A percentile compares a stretch with the other conserved stretches of the same genome.
These are phyloP conservation scores for Penicillium paneum DNA, from an alignment of 2,329 filamentous ascomycete genomes.

Conservation along the genomic window DNA sequence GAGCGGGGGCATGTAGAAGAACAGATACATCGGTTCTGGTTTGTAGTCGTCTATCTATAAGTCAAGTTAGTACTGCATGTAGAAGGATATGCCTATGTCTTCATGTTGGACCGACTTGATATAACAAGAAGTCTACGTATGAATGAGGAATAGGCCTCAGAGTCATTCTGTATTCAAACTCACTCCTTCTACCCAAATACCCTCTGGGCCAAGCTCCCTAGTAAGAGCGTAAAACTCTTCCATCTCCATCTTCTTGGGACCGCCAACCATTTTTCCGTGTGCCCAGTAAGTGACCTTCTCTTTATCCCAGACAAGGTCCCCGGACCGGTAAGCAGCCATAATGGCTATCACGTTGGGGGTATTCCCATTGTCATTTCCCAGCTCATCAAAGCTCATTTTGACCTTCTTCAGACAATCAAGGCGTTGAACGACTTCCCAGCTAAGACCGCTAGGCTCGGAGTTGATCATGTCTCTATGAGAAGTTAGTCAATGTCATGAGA, in stretches of 20 bases:
- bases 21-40: not conserved
- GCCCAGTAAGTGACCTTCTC: not conserved
- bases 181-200: constrained; percentile 1
- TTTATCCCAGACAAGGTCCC: not conserved
- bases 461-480: not conserved
- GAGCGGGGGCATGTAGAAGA: rapidly evolving
- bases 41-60: not conserved
- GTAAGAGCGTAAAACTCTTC: not conserved
- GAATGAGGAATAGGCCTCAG: not conserved
- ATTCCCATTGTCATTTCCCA: not conserved
- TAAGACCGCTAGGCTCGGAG: not conserved
- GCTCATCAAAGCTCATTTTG: not conserved
- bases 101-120: not conserved
- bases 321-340: not conserved
- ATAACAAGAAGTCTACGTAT: not conserved
- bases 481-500: not conserved
- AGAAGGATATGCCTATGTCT: not conserved
- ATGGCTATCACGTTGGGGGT: not conserved
- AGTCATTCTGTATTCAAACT: not conserved
- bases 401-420: not conserved
- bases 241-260: not conserved
- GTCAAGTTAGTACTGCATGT: not conserved
- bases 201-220: not conserved
- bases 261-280: not conserved
- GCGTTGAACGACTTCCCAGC: not conserved